A percentile compares a stretch with the other conserved stretches of the same genome.
Conservation (phyloP, 495 filamentous ascomycete genomes). For the Hypomontagnella submonticulosa region DNA sequence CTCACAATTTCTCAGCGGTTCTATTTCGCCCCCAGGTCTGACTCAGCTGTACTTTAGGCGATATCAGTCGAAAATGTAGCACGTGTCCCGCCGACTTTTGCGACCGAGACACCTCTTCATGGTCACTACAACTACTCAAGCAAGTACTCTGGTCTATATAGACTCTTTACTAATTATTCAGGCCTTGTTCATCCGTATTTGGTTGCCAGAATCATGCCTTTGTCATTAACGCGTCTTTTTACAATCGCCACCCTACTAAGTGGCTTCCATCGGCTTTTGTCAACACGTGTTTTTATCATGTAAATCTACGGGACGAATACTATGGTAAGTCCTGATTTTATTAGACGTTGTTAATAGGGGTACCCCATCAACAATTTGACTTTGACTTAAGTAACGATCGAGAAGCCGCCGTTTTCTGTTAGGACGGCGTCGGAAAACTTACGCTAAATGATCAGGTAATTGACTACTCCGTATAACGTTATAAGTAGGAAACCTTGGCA, state of each 20-base stretch:
- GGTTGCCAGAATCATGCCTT: too few species aligned
- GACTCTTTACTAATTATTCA: background rate
- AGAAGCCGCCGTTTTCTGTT: background rate
- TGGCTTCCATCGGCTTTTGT: background rate
- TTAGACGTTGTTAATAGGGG: background rate
- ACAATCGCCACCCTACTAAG: conserved; percentile 2
- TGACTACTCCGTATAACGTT: conserved; percentile 1
- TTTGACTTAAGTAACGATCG: too few species aligned
- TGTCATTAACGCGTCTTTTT: background rate
- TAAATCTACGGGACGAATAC: background rate
- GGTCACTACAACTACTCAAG: background rate
- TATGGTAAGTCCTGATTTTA: background rate
- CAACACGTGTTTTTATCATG: too few species aligned
- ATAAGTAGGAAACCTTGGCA: conserved; percentile 1
- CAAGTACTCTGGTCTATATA: background rate
- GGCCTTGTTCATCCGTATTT: too few species aligned
- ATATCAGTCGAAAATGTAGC: conserved; percentile 8
- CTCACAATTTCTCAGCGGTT: background rate
- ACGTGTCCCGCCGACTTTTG: conserved; percentile 13
- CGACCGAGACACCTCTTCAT: conserved; percentile 8
- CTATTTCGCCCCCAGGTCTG: conserved; percentile 10
- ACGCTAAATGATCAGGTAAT: background rate
- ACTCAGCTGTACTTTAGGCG: conserved; percentile 23
- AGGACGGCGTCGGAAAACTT: background rate
- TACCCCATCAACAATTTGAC: too few species aligned